phyloP scores from a whole-genome alignment of 495 filamentous ascomycete genomes.

The Xylaria scruposa region DNA sequence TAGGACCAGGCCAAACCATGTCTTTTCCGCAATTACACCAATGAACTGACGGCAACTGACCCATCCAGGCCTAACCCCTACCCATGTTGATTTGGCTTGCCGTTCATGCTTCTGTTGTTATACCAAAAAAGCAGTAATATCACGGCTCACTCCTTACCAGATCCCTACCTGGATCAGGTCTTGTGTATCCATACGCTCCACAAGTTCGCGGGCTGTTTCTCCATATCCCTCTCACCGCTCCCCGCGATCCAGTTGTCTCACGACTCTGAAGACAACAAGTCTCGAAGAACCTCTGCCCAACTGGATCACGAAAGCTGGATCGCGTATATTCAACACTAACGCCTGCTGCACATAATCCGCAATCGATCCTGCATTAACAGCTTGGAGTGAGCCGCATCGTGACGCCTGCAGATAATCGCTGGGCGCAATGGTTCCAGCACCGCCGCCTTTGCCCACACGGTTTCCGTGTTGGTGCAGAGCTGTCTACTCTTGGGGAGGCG shows the following conservation, averaged over 20 bases:
- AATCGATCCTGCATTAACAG: neutral
- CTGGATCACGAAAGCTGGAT: conserved; percentile 14
- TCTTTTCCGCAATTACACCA: conserved; percentile 14
- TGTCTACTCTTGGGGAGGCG: conserved; percentile 96
- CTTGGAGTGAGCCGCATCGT: neutral
- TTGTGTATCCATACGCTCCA: conserved; percentile 13
- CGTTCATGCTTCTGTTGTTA: conserved; percentile 15
- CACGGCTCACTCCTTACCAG: neutral
- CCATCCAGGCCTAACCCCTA: neutral
- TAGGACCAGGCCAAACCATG: conserved; percentile 13
- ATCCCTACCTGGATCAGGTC: neutral
- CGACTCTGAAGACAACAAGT: conserved; percentile 7
- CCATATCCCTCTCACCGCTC: conserved; percentile 20
- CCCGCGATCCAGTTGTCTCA: neutral
- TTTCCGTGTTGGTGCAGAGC: conserved; percentile 98
- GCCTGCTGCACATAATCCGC: conserved; percentile 8
- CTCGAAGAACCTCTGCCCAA: conserved; percentile 19
- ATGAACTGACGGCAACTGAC: neutral
- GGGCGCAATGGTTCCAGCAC: conserved; percentile 58
- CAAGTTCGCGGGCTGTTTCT: conserved; percentile 13
- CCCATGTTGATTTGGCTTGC: neutral
- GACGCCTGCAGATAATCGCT: neutral
- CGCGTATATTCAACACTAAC: conserved; percentile 3
- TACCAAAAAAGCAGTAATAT: conserved; percentile 10
- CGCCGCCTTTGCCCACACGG: conserved; percentile 72